A percentile compares a stretch with the other conserved stretches of the same genome.
Evolutionary conservation across 306 rosid species (phyloP).

Genomic region (Cicer arietinum): DNA sequence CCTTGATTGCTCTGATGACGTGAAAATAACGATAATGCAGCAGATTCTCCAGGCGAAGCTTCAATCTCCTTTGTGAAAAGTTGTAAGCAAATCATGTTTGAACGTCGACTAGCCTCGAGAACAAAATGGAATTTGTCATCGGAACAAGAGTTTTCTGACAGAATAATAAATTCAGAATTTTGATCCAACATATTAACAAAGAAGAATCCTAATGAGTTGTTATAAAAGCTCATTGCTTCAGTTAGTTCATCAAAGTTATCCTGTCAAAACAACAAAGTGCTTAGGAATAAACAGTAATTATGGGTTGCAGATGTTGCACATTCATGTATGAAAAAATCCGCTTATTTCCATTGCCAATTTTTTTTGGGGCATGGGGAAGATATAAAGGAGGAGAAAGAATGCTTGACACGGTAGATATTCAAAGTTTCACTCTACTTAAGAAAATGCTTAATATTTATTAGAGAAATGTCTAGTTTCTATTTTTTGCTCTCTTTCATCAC

Average conservation of each 20-base stretch:
- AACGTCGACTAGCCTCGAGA: conserved; percentile 90
- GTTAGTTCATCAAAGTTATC: conserved; percentile 14
- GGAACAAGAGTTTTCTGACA: conserved; percentile 77
- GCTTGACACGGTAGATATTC: conserved; percentile 3
- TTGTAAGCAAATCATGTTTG: conserved; percentile 80
- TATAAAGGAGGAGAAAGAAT: conserved; percentile 27
- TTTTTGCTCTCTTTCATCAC: conserved; percentile 28
- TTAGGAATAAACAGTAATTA: conserved; percentile 24
- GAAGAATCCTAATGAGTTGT: conserved; percentile 9
- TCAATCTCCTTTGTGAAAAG: conserved; percentile 80
- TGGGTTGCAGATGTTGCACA: conserved; percentile 13
- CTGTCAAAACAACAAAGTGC: conserved; percentile 21
- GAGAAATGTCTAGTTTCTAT: not conserved
- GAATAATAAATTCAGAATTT: conserved; percentile 55
- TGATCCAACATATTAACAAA: conserved; percentile 30
- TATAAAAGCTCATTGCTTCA: not conserved
- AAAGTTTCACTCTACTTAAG: conserved; percentile 13
- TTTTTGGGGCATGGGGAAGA: not conserved
- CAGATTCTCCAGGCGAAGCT: conserved; percentile 79
- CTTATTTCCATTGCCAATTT: not conserved
- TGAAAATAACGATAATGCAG: conserved; percentile 74
- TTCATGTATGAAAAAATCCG: conserved; percentile 4
- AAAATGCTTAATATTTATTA: conserved; percentile 17
- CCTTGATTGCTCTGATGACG: conserved; percentile 62
- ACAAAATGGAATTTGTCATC: conserved; percentile 79